Base-by-base conservation (phyloP, 441 rosid genomes). In the Populus hybrid region DNA sequence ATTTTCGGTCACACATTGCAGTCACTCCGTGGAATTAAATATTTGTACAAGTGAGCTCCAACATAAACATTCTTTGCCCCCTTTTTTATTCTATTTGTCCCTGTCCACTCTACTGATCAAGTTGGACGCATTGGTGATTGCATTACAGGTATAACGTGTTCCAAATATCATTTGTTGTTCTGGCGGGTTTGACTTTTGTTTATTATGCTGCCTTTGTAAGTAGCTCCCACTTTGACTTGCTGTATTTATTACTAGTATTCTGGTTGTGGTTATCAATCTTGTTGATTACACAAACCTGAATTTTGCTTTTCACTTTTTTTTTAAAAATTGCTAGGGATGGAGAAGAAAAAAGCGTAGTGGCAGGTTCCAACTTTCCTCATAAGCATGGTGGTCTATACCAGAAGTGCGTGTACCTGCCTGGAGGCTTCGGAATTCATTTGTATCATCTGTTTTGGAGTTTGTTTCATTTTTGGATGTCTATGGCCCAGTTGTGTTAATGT, bases 1-100 rank as follows among this genome's bases (percentile, higher is more conserved):
- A 97, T 97, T 75, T 97, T 97, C 71, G 98, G 99, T 72, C 97
- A 97, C 90, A 97, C 99, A 1, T 87, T 97, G 84, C 91, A 95
- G 84, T 97, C 98, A 73, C 99, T 97, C 65, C 87, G 97, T 26
- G 99, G 99, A 86, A 93, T 97, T 74, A 93, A 87, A 83, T 95
- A 95, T 83, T 83, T 97, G 69, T 95, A 95, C 92, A 97, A 95
- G 99, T 97, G 89, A 90, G 98, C 87, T 34, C 36, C 12, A 1
- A 16, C 66, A 1, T 66, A 16, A 77, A 66, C 61, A 35, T 24
- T 69, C 26, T 50, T 18, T 7, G 18, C 23, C 35, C 6, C 4
- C 6, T 34, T 5, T 8, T 46, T 30, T 77, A 23, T 16, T 73
- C 70, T 82, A 36, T 42, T 76, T 24, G 36, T 26, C 32, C 57